phyloP scores from a whole-genome alignment of 192 early-diverging fungal genomes.

The Coemansia sp. region DNA sequence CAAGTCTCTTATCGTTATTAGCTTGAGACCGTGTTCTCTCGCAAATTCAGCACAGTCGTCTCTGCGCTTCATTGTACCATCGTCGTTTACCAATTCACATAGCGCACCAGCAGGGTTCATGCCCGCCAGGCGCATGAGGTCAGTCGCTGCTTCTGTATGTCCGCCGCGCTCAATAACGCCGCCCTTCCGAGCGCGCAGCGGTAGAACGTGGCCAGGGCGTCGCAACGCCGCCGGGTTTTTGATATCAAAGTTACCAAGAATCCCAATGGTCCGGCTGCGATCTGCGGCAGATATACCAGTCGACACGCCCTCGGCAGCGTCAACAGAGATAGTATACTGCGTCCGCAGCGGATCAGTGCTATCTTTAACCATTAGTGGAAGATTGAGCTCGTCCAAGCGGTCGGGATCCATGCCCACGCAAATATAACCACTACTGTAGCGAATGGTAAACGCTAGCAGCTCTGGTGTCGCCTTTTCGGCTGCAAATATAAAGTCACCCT shows the following conservation, averaged over 20 bases:
- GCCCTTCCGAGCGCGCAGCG: constrained; percentile 77
- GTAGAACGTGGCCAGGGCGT: constrained; percentile 93
- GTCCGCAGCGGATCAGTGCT: constrained; percentile 91
- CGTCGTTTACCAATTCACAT: constrained; percentile 88
- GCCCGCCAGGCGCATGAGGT: constrained; percentile 83
- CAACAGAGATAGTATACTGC: constrained; percentile 91
- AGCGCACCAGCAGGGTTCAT: constrained; percentile 85
- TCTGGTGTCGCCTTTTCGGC: constrained; percentile 90
- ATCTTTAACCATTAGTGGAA: constrained; percentile 94
- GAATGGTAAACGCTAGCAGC: constrained; percentile 94
- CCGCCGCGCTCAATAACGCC: constrained; percentile 87
- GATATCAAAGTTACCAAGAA: constrained; percentile 71
- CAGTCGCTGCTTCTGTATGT: constrained; percentile 91
- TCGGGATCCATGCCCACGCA: constrained; percentile 82
- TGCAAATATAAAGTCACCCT: constrained; percentile 97
- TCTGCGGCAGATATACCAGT: constrained; percentile 97
- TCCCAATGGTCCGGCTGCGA: constrained; percentile 73
- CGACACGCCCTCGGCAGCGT: constrained; percentile 80
- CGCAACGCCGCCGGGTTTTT: constrained; percentile 69
- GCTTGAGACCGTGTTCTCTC: constrained; percentile 74
- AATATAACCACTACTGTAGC: constrained; percentile 90
- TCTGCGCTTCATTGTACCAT: constrained; percentile 90
- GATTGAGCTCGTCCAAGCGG: constrained; percentile 76
- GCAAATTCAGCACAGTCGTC: constrained; percentile 88
- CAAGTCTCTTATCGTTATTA: constrained; percentile 89